These are phyloP conservation scores for Lojkania enalia DNA, from an alignment of 2,329 filamentous ascomycete species.

Conservation along the genomic window DNA sequence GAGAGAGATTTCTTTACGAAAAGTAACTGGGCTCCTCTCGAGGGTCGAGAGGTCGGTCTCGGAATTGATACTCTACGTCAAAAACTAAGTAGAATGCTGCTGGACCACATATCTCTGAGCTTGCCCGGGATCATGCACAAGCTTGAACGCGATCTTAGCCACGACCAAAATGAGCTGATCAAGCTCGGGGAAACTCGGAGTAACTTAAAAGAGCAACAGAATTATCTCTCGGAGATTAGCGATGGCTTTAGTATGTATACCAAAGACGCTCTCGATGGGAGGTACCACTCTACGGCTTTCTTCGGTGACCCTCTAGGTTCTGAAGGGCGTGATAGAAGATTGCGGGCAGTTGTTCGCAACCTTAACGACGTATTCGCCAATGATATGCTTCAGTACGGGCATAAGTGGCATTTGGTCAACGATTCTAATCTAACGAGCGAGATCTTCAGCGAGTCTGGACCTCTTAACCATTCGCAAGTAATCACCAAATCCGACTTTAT, in stretches of 20 bases:
- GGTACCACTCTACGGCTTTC: constrained; percentile 28
- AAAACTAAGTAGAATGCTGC: constrained; percentile 34
- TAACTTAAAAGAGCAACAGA: constrained; percentile 22
- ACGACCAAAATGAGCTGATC: constrained; percentile 19
- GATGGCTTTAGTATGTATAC: constrained; percentile 24
- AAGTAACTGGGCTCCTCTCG: constrained; percentile 23
- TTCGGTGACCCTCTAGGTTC: constrained; percentile 18
- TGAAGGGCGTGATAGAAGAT: constrained; percentile 33
- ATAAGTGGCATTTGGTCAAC: too few relatives aligned
- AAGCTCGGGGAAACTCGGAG: constrained; percentile 24
- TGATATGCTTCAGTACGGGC: constrained; percentile 31
- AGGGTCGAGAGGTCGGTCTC: constrained; percentile 22
- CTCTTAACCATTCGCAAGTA: constrained; percentile 8
- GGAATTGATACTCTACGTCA: constrained; percentile 35
- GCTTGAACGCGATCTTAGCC: constrained; percentile 20
- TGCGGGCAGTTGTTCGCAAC: constrained; percentile 31
- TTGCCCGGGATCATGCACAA: constrained; percentile 25
- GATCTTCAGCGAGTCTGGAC: not conserved
- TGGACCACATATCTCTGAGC: constrained; percentile 35
- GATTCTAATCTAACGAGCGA: not conserved
- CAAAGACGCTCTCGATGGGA: constrained; percentile 24
- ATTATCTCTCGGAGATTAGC: constrained; percentile 26
- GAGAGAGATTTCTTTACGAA: constrained; percentile 29
- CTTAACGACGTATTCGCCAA: constrained; percentile 30
- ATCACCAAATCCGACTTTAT: constrained; percentile 22